phyloP scores from a whole-genome alignment of 2,329 filamentous ascomycete genomes.

The Stagonosporopsis vannaccii region DNA sequence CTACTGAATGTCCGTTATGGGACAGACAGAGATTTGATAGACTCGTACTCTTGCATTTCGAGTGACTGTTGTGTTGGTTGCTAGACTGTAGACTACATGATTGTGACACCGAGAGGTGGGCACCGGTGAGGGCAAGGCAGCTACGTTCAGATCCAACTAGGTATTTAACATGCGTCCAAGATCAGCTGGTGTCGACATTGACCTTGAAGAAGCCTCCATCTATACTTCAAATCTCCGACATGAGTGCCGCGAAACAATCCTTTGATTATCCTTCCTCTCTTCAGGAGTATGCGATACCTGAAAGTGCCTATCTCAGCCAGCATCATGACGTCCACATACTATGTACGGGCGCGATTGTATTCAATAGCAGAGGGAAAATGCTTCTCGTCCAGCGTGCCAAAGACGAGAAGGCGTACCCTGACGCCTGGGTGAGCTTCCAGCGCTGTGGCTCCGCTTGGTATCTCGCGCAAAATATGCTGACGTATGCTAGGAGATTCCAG shows the following conservation, averaged over 20 bases:
- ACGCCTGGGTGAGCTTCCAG: slow-evolving; percentile 39
- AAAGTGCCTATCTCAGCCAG: slow-evolving; percentile 34
- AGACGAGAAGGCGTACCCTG: slow-evolving; percentile 45
- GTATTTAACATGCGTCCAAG: not conserved
- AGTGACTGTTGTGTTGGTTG: not conserved
- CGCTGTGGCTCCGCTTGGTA: not conserved
- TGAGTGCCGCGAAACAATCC: slow-evolving; percentile 5
- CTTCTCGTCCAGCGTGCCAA: slow-evolving; percentile 47
- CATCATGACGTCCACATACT: slow-evolving; percentile 39
- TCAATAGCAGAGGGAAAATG: slow-evolving; percentile 41
- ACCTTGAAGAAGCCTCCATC: not conserved
- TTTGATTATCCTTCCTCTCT: slow-evolving; percentile 35
- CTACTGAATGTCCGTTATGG: not conserved
- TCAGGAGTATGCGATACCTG: slow-evolving; percentile 40
- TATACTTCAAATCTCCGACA: not conserved
- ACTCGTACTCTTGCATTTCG: not conserved
- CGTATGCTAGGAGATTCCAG: slow-evolving; percentile 57
- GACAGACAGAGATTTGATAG: not conserved
- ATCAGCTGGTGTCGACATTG: not conserved
- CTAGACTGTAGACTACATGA: not conserved
- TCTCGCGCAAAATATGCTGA: slow-evolving; percentile 8
- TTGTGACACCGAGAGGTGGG: not conserved
- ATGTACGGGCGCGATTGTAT: slow-evolving; percentile 42
- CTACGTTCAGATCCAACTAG: not conserved
- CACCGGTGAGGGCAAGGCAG: slow-evolving; percentile 17